Evolutionary conservation across 805 yeast genomes (phyloP), one percentile per base, ranked within the genome.

Genomic region (Starmera dryadoides): DNA sequence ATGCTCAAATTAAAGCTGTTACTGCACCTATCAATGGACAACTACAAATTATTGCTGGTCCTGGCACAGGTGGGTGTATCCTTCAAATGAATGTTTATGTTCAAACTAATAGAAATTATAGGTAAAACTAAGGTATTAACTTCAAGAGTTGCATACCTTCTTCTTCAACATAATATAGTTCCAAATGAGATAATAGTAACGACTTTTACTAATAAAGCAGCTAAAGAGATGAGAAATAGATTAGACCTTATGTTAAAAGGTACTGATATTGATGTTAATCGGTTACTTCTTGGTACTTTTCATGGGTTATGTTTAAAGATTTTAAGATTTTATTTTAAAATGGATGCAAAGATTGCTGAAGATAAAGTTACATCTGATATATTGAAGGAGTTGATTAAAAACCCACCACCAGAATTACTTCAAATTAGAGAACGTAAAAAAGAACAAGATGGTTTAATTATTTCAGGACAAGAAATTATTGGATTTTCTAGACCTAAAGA

Each of bases 171-270:
- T 28, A 59, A 68, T 2, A 58, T 85, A 1, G 63, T 67, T 1
- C 89, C 97, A 0, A 64, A 68, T 26, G 62, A 72, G 35, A 71
- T 93, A 16, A 73, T 91, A 1, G 93, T 89, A 17, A 86, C 96
- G 6, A 89, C 98, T 0, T 91, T 91, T 63, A 91, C 98, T 11
- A 85, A 86, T 50, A 86, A 84, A 50, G 98, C 98, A 0, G 94
- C 97, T 2, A 73, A 68, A 38, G 98, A 91, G 60, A 81, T 91
- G 85, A 61, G 66, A 11, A 81, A 76, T 25, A 66, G 98, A 32
- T 59, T 91, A 16, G 40, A 37, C 0, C 34, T 19, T 4, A 29
- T 73, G 37, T 49, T 78, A 7, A 36, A 52, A 6, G 56, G 59
- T 2, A 45, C 60, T 3, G 50, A 45, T 3, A 53, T 64, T 1